These are phyloP conservation scores for Gnomoniopsis smithogilvyi DNA, from an alignment of 2,329 filamentous ascomycete genomes.

Conservation along the genomic window DNA sequence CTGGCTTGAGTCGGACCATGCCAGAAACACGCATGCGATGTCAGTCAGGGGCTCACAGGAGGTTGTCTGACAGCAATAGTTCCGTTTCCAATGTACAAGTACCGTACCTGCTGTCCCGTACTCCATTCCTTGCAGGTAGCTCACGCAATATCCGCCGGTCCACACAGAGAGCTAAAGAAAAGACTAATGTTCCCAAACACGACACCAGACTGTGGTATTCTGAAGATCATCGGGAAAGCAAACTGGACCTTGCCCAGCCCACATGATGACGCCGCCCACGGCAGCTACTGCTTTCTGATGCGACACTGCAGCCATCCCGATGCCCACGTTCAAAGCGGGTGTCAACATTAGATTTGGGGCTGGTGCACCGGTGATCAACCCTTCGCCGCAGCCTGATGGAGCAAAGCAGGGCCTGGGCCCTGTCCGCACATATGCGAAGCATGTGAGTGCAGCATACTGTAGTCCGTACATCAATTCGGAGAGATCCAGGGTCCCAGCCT, in stretches of 20 bases:
- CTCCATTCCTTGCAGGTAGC: too few species aligned
- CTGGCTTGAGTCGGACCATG: constrained; percentile 16
- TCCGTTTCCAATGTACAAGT: neutral
- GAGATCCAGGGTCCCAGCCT: neutral
- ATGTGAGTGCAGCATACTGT: constrained; percentile 9
- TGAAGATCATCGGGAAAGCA: constrained; percentile 17
- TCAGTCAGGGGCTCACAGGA: constrained; percentile 2
- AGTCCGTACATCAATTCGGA: constrained; percentile 1
- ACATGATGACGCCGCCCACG: constrained; percentile 9
- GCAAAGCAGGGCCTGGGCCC: constrained; percentile 7
- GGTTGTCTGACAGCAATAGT: neutral
- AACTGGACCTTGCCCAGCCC: constrained; percentile 20
- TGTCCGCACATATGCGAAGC: constrained; percentile 9
- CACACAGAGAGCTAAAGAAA: neutral
- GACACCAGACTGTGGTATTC: neutral
- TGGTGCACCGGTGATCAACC: constrained; percentile 15
- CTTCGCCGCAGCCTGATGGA: constrained; percentile 13
- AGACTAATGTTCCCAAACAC: constrained; percentile 9
- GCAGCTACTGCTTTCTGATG: constrained; percentile 16
- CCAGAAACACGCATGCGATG: constrained; percentile 16
- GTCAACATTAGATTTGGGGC: constrained; percentile 12
- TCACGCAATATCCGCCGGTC: neutral
- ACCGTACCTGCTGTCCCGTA: neutral
- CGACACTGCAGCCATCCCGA: constrained; percentile 19
- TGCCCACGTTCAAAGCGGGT: constrained; percentile 10